These are phyloP conservation scores for Ascochyta lentis DNA, from an alignment of 2,329 filamentous ascomycete species.

Conservation along the genomic window DNA sequence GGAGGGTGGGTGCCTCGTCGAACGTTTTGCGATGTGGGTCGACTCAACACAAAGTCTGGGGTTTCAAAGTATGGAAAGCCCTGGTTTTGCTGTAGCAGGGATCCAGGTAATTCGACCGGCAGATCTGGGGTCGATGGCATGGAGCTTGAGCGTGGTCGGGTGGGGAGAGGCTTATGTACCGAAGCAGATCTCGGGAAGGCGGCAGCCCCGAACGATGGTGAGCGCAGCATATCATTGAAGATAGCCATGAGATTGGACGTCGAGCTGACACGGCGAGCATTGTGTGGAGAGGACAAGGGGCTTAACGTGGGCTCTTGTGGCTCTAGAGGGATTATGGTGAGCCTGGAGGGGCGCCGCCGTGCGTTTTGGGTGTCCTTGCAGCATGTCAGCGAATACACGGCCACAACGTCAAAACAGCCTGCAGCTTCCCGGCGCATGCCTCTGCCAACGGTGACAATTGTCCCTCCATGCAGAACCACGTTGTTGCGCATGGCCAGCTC, in stretches of 20 bases:
- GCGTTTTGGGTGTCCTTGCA: conserved; percentile 30
- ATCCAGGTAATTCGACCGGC: conserved; percentile 39
- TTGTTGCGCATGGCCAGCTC: conserved; percentile 43
- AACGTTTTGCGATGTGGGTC: conserved; percentile 18
- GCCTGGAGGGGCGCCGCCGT: conserved; percentile 39
- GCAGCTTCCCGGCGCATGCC: conserved; percentile 31
- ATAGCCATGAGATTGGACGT: conserved; percentile 49
- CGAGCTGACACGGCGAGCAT: conserved; percentile 37
- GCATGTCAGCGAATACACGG: conserved; percentile 42
- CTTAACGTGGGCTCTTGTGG: conserved; percentile 27
- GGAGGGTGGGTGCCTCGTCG: conserved; percentile 19
- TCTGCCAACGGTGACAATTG: conserved; percentile 27
- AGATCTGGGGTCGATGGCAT: conserved; percentile 49
- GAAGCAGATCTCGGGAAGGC: conserved; percentile 36
- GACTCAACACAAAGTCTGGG: conserved; percentile 16
- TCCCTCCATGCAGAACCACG: conserved; percentile 41
- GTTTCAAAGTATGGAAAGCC: conserved; percentile 35
- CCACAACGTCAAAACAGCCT: conserved; percentile 38
- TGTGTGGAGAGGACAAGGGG: conserved; percentile 38
- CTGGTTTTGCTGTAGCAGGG: conserved; percentile 43
- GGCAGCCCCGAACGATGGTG: conserved; percentile 45
- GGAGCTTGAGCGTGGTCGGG: conserved; percentile 50
- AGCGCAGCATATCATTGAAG: conserved; percentile 53
- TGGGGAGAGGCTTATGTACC: conserved; percentile 45
- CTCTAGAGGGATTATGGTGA: conserved; percentile 38